Conservation (phyloP, 164 flowering plant species). For the Magnolia sinica region DNA sequence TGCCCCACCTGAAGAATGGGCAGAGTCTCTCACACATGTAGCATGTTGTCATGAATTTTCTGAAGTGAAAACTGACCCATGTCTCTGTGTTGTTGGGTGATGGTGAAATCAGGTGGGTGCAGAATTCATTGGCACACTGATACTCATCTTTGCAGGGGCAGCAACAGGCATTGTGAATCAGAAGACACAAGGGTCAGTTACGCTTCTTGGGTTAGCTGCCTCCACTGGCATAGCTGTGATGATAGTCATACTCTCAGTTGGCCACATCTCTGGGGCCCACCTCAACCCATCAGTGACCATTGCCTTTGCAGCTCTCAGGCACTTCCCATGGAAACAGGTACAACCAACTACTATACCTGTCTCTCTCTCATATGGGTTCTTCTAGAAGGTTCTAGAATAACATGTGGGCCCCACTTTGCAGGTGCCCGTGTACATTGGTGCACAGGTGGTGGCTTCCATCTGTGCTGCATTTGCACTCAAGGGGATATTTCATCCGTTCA, state of each 20-base stretch:
- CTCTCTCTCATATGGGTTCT: background rate
- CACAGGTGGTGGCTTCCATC: constrained; percentile 71
- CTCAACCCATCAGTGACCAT: constrained; percentile 79
- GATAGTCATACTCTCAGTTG: constrained; percentile 71
- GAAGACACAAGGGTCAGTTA: constrained; percentile 55
- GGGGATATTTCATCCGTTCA: constrained; percentile 54
- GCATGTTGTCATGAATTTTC: no score
- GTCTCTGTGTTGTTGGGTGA: background rate
- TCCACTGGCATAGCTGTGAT: constrained; percentile 76
- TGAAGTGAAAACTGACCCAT: background rate
- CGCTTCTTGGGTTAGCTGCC: constrained; percentile 60
- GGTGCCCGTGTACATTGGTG: constrained; percentile 75
- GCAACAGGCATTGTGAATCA: constrained; percentile 83
- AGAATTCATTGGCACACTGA: constrained; percentile 79
- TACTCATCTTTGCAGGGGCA: constrained; percentile 75
- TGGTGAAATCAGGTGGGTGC: constrained; percentile 66
- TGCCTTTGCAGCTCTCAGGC: constrained; percentile 67
- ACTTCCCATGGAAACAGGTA: constrained; percentile 83
- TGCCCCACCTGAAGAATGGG: no score
- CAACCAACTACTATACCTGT: background rate
- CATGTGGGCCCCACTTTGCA: constrained; percentile 15
- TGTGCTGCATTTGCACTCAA: constrained; percentile 69
- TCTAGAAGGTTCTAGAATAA: constrained; percentile 1
- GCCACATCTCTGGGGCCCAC: constrained; percentile 91
- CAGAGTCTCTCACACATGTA: no score